These are phyloP conservation scores for Cajanus cajan DNA, from an alignment of 306 rosid genomes.

Conservation along the genomic window DNA sequence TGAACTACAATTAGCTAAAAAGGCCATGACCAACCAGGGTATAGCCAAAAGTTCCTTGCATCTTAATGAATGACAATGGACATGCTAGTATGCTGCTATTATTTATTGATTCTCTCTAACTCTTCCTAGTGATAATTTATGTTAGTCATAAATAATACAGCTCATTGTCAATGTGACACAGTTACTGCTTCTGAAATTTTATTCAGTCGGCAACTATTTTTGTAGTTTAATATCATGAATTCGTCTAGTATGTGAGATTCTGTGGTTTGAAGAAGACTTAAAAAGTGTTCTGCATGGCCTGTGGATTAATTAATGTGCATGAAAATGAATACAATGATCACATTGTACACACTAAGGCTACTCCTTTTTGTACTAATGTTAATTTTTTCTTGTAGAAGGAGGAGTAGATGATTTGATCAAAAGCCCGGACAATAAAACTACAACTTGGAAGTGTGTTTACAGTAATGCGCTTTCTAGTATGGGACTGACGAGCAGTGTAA, in stretches of 20 bases:
- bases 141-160: background rate
- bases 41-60: background rate
- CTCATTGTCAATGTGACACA: background rate
- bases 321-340: background rate
- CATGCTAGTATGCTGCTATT: background rate
- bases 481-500: constrained; percentile 89
- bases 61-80: background rate
- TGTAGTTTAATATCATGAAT: background rate
- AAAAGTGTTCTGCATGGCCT: background rate
- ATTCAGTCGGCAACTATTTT: background rate
- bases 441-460: constrained; percentile 71
- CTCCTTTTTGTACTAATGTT: background rate
- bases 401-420: constrained; percentile 34
- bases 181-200: background rate
- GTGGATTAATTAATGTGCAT: background rate
- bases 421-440: constrained; percentile 46
- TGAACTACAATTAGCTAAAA: background rate
- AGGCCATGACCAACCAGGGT: background rate
- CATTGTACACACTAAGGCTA: background rate
- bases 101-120: background rate
- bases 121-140: background rate
- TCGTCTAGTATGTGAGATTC: background rate
- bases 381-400: constrained; percentile 37
- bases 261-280: background rate
- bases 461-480: constrained; percentile 53